These are phyloP conservation scores for Epichloe gansuensis DNA, from an alignment of 2,329 filamentous ascomycete genomes.

Conservation along the genomic window DNA sequence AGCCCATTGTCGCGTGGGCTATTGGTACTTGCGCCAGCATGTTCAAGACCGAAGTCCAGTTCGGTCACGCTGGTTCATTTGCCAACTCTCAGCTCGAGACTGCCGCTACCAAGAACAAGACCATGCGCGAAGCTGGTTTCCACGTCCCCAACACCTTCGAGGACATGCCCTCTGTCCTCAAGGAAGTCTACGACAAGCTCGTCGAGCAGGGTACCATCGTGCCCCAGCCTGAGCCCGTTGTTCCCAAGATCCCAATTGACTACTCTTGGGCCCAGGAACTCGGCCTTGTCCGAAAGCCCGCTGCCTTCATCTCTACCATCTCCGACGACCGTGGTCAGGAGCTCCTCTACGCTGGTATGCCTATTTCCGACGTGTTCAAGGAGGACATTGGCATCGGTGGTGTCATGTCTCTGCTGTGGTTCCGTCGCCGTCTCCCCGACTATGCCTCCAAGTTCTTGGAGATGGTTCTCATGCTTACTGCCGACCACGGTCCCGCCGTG, in stretches of 20 bases:
- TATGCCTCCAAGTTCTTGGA: constrained; percentile 99
- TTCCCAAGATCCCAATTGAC: constrained; percentile 98
- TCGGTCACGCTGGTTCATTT: constrained; percentile 95
- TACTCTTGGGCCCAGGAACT: constrained; percentile 99
- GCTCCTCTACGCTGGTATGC: constrained; percentile 96
- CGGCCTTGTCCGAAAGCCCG: constrained; percentile 97
- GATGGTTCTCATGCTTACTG: constrained; percentile 99
- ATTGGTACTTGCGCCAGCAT: constrained; percentile 98
- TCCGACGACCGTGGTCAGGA: constrained; percentile 99
- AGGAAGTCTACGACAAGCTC: constrained; percentile 75
- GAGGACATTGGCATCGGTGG: constrained; percentile 98
- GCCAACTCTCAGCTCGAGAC: constrained; percentile 99
- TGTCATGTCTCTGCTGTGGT: constrained; percentile 99
- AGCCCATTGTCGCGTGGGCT: constrained; percentile 98
- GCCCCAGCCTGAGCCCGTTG: constrained; percentile 75
- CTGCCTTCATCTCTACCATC: constrained; percentile 99
- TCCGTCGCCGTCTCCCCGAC: constrained; percentile 89
- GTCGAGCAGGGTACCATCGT: constrained; percentile 75
- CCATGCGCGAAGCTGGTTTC: constrained; percentile 90
- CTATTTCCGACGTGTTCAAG: constrained; percentile 98
- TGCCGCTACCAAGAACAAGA: constrained; percentile 90
- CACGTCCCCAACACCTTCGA: constrained; percentile 93
- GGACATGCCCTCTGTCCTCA: constrained; percentile 70
- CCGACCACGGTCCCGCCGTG: constrained; percentile 95
- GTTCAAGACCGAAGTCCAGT: constrained; percentile 99